Base-by-base conservation (phyloP, 1,284 basidiomycete genomes). In the Sparassis latifolia region DNA sequence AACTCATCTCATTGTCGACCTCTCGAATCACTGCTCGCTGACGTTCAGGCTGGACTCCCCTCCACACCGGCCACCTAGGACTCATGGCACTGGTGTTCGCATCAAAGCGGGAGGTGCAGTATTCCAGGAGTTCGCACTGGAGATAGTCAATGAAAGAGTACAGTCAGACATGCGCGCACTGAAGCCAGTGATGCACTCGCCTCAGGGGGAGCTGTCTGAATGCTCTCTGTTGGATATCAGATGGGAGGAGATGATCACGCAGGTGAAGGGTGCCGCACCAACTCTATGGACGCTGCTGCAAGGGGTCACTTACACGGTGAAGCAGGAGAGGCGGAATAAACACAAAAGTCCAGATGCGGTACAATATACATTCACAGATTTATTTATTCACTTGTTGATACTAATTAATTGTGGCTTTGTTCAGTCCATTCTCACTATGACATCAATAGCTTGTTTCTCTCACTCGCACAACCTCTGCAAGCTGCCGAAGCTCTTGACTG, bases 401-500 rank as follows among this genome's bases (percentile, higher is more conserved):
- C 35, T 37, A 6, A 37, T 37, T 37, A 12, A 37, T 7, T 37
- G 7, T 7, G 12, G 12, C 12, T 37, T 37, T 7, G 6, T 37
- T 37, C 12, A 37, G 35, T 37, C 35, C 6, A 12, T 37, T 6
- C 35, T 37, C 35, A 37, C 35, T 12, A 37, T 37, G 35, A 37
- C 1, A 6, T 37, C 35, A 12, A 37, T 37, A 37, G 35, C 35
- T 7, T 37, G 35, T 37, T 37, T 37, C 35, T 37, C 35, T 1
- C 63, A 64, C 3, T 66, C 62, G 0, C 62, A 70, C 39, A 53
- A 64, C 30, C 54, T 52, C 5, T 59, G 58, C 33, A 57, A 52
- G 1, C 33, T 69, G 6, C 59, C 60, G 30, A 69, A 71, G 52
- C 39, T 69, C 1, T 54, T 65, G 6, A 58, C 68, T 0, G 56